Base-by-base conservation (phyloP, 345 rosid species). In the Camelina laxa region DNA sequence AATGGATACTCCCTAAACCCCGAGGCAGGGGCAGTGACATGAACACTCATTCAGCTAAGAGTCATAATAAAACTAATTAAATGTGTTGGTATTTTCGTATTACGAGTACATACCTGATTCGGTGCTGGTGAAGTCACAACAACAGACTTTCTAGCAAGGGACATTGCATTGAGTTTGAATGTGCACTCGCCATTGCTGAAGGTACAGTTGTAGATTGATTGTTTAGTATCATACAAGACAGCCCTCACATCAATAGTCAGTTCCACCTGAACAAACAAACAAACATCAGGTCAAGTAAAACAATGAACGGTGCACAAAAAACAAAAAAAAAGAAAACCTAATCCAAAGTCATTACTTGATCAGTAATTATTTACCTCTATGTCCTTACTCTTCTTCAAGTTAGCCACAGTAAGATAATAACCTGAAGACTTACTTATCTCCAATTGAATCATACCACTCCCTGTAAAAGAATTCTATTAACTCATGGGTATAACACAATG, bases 121-220 rank as follows among this genome's bases (percentile, higher is more conserved):
- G 47, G 75, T 73, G 73, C 69, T 49, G 91, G 86, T 64, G 98
- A 81, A 61, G 90, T 83, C 79, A 91, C 69, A 73, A 91, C 83
- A 50, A 82, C 64, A 72, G 80, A 51, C 78, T 79, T 86, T 76
- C 88, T 85, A 44, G 5, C 21, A 22, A 88, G 87, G 60, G 88
- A 87, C 77, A 80, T 80, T 73, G 85, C 68, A 68, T 67, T 60
- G 63, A 81, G 64, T 64, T 67, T 62, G 63, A 81, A 66, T 66
- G 79, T 70, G 64, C 97, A 91, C 21, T 53, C 16, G 7, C 96
- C 83, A 9, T 75, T 61, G 53, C 67, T n/a, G 63, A 94, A 90
- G 65, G 82, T 78, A 82, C 97, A 94, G 75, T 78, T 86, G 87
- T 83, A 88, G 80, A 86, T 88, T 60, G 95, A 85, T 38, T 83